These are phyloP conservation scores for Coix lacrymajobi DNA, from an alignment of 176 grass and related monocot species.

Conservation along the genomic window DNA sequence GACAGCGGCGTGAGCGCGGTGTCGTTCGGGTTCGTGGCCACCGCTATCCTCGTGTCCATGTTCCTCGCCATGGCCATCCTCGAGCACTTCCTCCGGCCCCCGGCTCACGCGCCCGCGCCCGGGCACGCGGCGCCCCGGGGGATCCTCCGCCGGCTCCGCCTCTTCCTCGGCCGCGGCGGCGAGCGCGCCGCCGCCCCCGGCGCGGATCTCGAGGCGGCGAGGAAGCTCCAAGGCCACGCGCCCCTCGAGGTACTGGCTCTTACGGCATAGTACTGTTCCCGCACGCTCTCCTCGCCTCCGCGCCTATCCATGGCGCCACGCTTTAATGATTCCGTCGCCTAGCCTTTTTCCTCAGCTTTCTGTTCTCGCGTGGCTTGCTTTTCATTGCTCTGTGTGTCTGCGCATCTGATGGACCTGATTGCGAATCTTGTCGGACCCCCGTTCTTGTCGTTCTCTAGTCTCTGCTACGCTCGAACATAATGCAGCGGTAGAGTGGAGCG, in stretches of 20 bases:
- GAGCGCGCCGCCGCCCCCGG: neutral
- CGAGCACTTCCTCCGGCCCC: slow-evolving; percentile 72
- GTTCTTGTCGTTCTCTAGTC: slow-evolving; percentile 6
- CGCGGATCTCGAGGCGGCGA: slow-evolving; percentile 52
- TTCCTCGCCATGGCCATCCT: slow-evolving; percentile 96
- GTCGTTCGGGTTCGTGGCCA: slow-evolving; percentile 97
- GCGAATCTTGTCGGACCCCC: slow-evolving; percentile 28
- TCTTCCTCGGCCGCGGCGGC: neutral
- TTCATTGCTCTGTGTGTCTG: slow-evolving; percentile 1
- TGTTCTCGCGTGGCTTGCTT: slow-evolving; percentile 36
- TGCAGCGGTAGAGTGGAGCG: neutral
- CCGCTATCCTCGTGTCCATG: slow-evolving; percentile 95
- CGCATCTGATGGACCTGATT: slow-evolving; percentile 19
- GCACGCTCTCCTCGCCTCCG: slow-evolving; percentile 10
- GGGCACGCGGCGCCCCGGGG: neutral
- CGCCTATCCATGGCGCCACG: slow-evolving; percentile 5
- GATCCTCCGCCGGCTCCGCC: slow-evolving; percentile 24
- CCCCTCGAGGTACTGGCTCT: slow-evolving; percentile 34
- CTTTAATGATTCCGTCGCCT: slow-evolving; percentile 37
- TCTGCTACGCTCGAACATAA: slow-evolving; percentile 10
- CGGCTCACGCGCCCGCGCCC: slow-evolving; percentile 15
- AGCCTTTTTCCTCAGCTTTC: slow-evolving; percentile 38
- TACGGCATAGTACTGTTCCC: slow-evolving; percentile 10
- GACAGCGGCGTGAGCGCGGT: slow-evolving; percentile 77
- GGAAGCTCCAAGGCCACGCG: slow-evolving; percentile 38